These are phyloP conservation scores for Colletotrichum ledebouriae DNA, from an alignment of 2,329 filamentous ascomycete genomes.

Conservation along the genomic window DNA sequence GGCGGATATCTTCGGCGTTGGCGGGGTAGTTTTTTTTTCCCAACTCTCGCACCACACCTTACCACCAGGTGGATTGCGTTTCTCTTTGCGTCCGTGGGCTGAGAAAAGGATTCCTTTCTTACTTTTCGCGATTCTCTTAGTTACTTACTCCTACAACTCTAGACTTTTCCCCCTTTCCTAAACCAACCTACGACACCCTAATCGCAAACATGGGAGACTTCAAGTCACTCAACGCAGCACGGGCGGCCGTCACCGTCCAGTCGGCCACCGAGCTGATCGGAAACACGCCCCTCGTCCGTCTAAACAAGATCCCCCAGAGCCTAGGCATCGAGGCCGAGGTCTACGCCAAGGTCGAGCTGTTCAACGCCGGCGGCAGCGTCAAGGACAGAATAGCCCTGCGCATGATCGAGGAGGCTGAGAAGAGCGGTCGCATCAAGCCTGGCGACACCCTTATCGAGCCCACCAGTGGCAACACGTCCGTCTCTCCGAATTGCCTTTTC, in stretches of 20 bases:
- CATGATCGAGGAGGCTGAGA: slow-evolving; percentile 97
- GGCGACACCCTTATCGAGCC: slow-evolving; percentile 98
- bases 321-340: slow-evolving; percentile 90
- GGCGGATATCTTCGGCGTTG: slow-evolving; percentile 43
- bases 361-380: slow-evolving; percentile 93
- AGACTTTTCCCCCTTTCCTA: neutral
- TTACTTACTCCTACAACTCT: neutral
- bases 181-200: neutral
- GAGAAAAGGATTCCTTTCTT: slow-evolving; percentile 9
- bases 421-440: slow-evolving; percentile 91
- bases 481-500: slow-evolving; percentile 19
- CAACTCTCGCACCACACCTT: slow-evolving; percentile 40
- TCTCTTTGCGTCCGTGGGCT: slow-evolving; percentile 36
- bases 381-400: slow-evolving; percentile 96
- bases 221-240: slow-evolving; percentile 37
- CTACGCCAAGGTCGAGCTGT: slow-evolving; percentile 92
- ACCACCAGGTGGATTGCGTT: slow-evolving; percentile 39
- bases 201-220: slow-evolving; percentile 42
- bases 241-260: slow-evolving; percentile 57
- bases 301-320: slow-evolving; percentile 93
- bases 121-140: no score
- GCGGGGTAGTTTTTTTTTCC: slow-evolving; percentile 36
- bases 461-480: slow-evolving; percentile 91
- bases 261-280: slow-evolving; percentile 90
- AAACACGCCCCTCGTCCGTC: slow-evolving; percentile 92